phyloP scores from a whole-genome alignment of 495 filamentous ascomycete genomes.

The Oidiodendron maius region DNA sequence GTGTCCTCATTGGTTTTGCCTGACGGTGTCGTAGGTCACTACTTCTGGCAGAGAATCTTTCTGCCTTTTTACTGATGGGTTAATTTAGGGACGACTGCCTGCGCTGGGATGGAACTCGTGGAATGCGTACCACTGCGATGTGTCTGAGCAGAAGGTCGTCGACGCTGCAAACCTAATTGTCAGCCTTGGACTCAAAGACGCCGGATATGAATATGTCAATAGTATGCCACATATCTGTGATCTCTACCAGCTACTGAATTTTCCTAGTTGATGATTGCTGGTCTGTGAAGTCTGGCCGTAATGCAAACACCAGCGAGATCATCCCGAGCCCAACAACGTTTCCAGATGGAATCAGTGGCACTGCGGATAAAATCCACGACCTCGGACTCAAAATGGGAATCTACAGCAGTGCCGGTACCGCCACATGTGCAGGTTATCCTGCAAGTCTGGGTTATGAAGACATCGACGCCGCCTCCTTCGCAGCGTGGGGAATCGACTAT shows the following conservation, averaged over 20 bases:
- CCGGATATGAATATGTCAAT: slow-evolving; percentile 52
- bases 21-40: slow-evolving; percentile 12
- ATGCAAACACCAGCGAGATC: slow-evolving; percentile 20
- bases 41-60: neutral
- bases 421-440: slow-evolving; percentile 29
- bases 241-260: neutral
- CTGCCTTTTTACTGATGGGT: neutral
- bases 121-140: slow-evolving; percentile 29
- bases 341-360: slow-evolving; percentile 24
- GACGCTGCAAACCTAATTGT: slow-evolving; percentile 39
- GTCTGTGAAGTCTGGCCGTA: slow-evolving; percentile 36
- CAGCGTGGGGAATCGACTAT: slow-evolving; percentile 37
- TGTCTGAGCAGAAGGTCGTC: slow-evolving; percentile 40
- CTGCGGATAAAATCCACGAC: slow-evolving; percentile 23
- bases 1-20: slow-evolving; percentile 14
- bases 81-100: too few species aligned
- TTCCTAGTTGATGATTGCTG: slow-evolving; percentile 54
- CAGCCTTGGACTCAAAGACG: slow-evolving; percentile 41
- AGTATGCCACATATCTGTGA: too few species aligned
- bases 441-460: slow-evolving; percentile 31
- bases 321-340: slow-evolving; percentile 20
- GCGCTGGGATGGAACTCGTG: slow-evolving; percentile 9
- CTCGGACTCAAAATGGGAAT: slow-evolving; percentile 30
- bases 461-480: slow-evolving; percentile 38
- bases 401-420: slow-evolving; percentile 26